Conservation (phyloP, 345 rosid species). For the Syzygium aromaticum region DNA sequence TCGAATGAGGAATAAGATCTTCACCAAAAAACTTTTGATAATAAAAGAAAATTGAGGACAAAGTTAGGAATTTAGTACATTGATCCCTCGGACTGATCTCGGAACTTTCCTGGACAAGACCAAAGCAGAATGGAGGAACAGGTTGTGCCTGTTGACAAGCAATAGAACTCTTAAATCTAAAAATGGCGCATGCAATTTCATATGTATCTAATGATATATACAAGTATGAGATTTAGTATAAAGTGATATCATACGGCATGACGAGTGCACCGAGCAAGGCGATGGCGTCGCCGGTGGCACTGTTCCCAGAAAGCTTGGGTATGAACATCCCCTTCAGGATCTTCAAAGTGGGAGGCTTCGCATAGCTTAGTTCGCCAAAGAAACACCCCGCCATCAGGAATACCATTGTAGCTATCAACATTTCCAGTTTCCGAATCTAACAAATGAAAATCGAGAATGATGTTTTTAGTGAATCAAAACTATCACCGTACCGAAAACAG, state of each 20-base stretch:
- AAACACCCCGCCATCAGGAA: conserved; percentile 32
- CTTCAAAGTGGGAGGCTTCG: conserved; percentile 18
- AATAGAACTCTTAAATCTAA: neutral
- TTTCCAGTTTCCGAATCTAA: conserved; percentile 25
- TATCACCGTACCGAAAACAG: neutral
- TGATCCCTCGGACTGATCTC: neutral
- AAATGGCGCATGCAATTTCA: neutral
- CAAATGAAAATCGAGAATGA: neutral
- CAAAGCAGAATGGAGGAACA: conserved; percentile 38
- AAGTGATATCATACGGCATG: conserved; percentile 25
- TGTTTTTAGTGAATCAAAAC: neutral
- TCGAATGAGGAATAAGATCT: neutral
- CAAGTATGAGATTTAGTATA: neutral
- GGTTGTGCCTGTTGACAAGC: conserved; percentile 26
- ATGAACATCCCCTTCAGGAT: conserved; percentile 29
- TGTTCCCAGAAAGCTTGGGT: conserved; percentile 26
- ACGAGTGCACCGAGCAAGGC: conserved; percentile 34
- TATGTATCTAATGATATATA: neutral
- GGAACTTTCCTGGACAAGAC: conserved; percentile 26
- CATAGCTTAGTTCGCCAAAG: conserved; percentile 32
- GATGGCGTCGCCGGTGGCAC: conserved; percentile 31
- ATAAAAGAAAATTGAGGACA: neutral
- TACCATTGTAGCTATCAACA: conserved; percentile 24
- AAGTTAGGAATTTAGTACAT: neutral
- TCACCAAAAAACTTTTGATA: neutral